Evolutionary conservation across 1,284 basidiomycete species (phyloP).

Genomic region (Tilletia indica): DNA sequence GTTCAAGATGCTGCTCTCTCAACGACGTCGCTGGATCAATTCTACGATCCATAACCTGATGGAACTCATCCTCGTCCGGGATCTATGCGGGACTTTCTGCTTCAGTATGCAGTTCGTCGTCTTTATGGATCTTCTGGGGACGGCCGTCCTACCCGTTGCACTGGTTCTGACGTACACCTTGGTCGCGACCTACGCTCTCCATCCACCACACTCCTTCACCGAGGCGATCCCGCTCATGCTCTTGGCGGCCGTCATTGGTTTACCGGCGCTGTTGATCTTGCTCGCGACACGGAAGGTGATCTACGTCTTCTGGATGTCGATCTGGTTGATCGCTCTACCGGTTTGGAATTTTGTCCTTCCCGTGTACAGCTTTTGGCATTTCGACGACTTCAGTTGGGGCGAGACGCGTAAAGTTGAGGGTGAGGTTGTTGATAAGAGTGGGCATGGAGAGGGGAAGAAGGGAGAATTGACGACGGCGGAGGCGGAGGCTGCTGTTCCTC

Average conservation of each 20-base stretch:
- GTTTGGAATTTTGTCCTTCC: slow-evolving; percentile 87
- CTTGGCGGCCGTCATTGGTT: slow-evolving; percentile 82
- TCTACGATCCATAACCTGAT: slow-evolving; percentile 98
- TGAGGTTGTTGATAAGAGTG: slow-evolving; percentile 60
- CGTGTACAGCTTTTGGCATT: slow-evolving; percentile 84
- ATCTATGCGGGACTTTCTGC: slow-evolving; percentile 73
- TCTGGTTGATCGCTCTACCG: slow-evolving; percentile 86
- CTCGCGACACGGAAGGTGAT: slow-evolving; percentile 91
- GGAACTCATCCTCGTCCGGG: slow-evolving; percentile 94
- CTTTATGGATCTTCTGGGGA: slow-evolving; percentile 96
- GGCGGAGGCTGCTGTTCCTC: slow-evolving; percentile 68
- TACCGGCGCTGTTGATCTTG: slow-evolving; percentile 87
- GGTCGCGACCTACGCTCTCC: slow-evolving; percentile 72
- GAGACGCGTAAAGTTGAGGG: slow-evolving; percentile 92
- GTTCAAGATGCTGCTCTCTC: slow-evolving; percentile 87
- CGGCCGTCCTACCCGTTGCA: slow-evolving; percentile 89
- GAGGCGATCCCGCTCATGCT: slow-evolving; percentile 92
- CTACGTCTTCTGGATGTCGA: slow-evolving; percentile 96
- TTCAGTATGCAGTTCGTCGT: slow-evolving; percentile 78
- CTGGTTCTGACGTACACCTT: slow-evolving; percentile 87
- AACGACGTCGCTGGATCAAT: slow-evolving; percentile 98
- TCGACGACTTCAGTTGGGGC: slow-evolving; percentile 99
- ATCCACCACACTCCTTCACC: slow-evolving; percentile 79
- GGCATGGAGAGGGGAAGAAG: slow-evolving; percentile 61
- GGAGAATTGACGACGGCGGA: slow-evolving; percentile 64